Evolutionary conservation across 495 filamentous ascomycete species (phyloP).

Genomic region (Tuber magnatum): DNA sequence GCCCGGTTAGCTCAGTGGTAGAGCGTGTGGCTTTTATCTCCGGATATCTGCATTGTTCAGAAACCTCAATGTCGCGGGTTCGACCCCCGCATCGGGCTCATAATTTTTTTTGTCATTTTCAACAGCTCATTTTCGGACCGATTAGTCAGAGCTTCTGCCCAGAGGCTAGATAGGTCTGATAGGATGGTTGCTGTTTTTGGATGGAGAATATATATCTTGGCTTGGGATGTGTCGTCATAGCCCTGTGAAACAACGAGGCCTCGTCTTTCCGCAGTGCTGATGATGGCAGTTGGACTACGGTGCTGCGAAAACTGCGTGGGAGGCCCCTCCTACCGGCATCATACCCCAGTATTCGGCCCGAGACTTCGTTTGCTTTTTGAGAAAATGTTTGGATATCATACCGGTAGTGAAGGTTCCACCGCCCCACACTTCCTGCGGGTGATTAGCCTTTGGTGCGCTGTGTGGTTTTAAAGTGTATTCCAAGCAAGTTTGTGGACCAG

Average conservation of each 20-base stretch:
- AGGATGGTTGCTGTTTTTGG: neutral
- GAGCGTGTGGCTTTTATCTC: slow-evolving; percentile 5
- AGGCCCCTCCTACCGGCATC: too few relatives aligned
- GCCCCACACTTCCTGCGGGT: too few relatives aligned
- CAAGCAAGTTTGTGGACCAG: neutral
- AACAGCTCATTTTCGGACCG: neutral
- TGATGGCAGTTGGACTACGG: neutral
- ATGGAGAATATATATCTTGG: neutral
- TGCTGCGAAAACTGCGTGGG: neutral
- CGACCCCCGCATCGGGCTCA: slow-evolving; percentile 37
- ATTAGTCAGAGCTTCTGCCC: neutral
- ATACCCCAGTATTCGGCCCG: too few relatives aligned
- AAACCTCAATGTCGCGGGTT: slow-evolving; percentile 38
- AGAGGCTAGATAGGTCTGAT: neutral
- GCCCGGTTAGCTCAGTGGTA: slow-evolving; percentile 6
- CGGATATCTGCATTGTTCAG: slow-evolving; percentile 1
- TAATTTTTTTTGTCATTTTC: neutral
- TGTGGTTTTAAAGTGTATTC: neutral
- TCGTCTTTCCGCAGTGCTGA: neutral
- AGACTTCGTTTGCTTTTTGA: too few relatives aligned
- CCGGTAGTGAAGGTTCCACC: too few relatives aligned
- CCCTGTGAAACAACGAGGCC: neutral
- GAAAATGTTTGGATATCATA: too few relatives aligned
- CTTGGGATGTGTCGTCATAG: neutral
- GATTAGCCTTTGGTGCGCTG: neutral